Percentiles rank a stretch among this genome's conserved stretches.
Conservation (phyloP, 208 protist genomes). For the Wallacemonas rigidus region DNA sequence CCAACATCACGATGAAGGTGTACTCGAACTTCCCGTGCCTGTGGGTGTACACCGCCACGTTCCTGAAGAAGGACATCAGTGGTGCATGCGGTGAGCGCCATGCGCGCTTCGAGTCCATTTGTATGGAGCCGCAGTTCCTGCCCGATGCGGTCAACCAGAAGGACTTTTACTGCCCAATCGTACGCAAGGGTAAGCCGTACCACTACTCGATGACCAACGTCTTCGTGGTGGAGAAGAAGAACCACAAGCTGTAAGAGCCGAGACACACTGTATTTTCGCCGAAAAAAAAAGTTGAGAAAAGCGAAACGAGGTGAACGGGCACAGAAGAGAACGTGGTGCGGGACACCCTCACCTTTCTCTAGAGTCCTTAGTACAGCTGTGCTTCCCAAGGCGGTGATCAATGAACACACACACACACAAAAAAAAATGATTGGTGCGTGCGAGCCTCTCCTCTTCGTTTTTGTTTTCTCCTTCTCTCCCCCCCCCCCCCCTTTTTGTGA, state of each 20-base stretch:
- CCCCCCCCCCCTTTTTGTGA: no score
- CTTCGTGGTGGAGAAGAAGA: constrained; percentile 35
- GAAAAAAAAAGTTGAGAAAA: neutral
- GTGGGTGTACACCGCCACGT: constrained; percentile 77
- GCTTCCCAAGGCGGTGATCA: no score
- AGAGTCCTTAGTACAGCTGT: no score
- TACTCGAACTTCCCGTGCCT: constrained; percentile 62
- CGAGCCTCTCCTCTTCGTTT: no score
- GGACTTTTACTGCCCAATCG: constrained; percentile 30
- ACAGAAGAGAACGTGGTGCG: neutral
- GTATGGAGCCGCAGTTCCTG: constrained; percentile 56
- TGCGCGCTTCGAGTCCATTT: constrained; percentile 37
- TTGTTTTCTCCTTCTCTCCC: no score
- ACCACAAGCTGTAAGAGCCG: constrained; percentile 22
- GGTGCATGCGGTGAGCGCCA: constrained; percentile 52
- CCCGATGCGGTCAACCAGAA: constrained; percentile 46
- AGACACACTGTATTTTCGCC: neutral
- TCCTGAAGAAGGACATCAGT: constrained; percentile 40
- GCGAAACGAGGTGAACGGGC: neutral
- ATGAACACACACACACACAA: no score
- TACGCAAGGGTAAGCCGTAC: constrained; percentile 46
- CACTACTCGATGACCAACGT: constrained; percentile 54
- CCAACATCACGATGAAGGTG: constrained; percentile 57
- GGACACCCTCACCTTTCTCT: no score
- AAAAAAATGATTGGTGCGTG: no score